Evolutionary conservation across 495 filamentous ascomycete genomes (phyloP), one percentile per base, ranked within the genome.

Genomic region (Podospora fimiseda): DNA sequence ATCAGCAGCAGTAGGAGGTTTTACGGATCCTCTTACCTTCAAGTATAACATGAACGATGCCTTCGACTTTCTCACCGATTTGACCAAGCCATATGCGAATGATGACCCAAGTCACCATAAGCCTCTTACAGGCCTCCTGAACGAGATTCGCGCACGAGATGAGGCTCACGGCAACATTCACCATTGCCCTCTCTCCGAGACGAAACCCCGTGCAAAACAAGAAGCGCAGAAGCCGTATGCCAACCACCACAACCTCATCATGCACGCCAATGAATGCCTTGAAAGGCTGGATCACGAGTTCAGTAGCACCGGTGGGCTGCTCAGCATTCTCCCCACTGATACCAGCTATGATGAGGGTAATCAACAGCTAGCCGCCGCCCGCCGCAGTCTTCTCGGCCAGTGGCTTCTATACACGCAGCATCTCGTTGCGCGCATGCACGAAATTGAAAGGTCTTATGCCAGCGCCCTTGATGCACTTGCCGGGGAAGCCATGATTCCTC

Each of bases 251-350:
- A 63, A 65, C 15, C 67, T 81, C 37, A 62, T 79, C 37, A 64
- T 65, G 61, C 78, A 81, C 60, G 76, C 76, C 53, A 78, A 80
- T 55, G 69, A 67, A 43, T 70, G 76, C 48, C 68, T 81, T 2
- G 76, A 79, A 60, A 64, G 74, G 5, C 67, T 81, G 30, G 78
- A 81, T 51, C 77, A 81, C 56, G 76, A 80, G 58, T 74, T 72
- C 54, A 67, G 65, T 41, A 65, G 69, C 43, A 70, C 72, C 52
- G 78, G 78, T 45, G 78, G 77, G 11, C 57, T 80, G 13, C 64
- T 79, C 5, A 65, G 67, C 16, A 63, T 79, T 4, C 61, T 81
- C 5, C 78, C 78, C 2, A 60, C 44, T 5, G 65, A 68, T 1
- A 39, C 69, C 36, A 64, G 66, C 43, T 48, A 23, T 18, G 60